Conservation (phyloP, 345 rosid genomes). For the Streptanthus diversifolius region DNA sequence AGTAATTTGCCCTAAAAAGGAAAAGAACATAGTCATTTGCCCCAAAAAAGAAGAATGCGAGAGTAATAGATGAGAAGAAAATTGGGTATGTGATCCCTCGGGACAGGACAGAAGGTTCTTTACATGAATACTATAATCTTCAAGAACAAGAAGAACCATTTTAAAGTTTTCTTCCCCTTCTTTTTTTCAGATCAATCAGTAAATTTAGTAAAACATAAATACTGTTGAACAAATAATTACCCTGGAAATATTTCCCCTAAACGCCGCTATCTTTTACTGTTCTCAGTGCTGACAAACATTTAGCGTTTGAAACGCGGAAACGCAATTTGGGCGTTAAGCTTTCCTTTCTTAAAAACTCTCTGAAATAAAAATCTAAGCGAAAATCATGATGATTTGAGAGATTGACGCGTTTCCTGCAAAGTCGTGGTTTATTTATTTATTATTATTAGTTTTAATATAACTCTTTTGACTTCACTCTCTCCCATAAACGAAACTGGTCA, state of each 20-base stretch:
- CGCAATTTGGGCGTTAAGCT: background rate
- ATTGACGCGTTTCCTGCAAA: background rate
- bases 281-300: background rate
- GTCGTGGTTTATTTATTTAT: too few species aligned
- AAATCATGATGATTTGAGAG: slow-evolving; percentile 2
- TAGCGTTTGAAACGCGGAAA: background rate
- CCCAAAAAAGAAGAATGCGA: slow-evolving; percentile 9
- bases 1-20: too few species aligned
- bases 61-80: slow-evolving; percentile 25
- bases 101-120: slow-evolving; percentile 29
- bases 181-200: too few species aligned
- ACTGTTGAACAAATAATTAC: too few species aligned
- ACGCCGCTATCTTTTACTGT: background rate
- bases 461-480: too few species aligned
- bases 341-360: background rate
- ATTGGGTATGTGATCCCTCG: slow-evolving; percentile 32
- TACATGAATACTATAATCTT: too few species aligned
- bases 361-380: background rate
- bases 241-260: too few species aligned
- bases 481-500: background rate
- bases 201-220: too few species aligned
- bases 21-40: background rate
- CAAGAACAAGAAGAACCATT: too few species aligned
- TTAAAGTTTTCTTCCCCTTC: too few species aligned
- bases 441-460: too few species aligned